These are phyloP conservation scores for Pyrenochaeta sp. DNA, from an alignment of 2,329 filamentous ascomycete genomes.

Conservation along the genomic window DNA sequence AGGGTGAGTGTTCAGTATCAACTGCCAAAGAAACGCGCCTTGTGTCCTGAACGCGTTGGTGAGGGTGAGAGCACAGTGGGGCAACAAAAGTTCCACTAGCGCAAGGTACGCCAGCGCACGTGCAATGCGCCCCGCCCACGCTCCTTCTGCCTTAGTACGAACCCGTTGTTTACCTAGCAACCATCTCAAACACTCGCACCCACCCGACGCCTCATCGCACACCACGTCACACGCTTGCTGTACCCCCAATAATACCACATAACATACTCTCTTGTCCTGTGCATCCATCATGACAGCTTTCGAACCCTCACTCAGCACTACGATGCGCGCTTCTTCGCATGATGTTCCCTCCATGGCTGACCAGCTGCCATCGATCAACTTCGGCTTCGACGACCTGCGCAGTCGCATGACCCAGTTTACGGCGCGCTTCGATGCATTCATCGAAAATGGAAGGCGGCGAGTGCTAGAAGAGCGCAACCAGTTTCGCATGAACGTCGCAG, in stretches of 20 bases:
- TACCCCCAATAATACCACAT: neutral
- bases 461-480: constrained; percentile 94
- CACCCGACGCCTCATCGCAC: constrained; percentile 14
- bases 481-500: constrained; percentile 88
- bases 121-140: constrained; percentile 20
- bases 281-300: constrained; percentile 66
- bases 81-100: constrained; percentile 33
- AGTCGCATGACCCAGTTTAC: constrained; percentile 96
- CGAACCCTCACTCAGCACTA: constrained; percentile 73
- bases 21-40: constrained; percentile 2
- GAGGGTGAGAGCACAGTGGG: constrained; percentile 11
- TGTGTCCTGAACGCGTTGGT: constrained; percentile 9
- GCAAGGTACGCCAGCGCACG: constrained; percentile 38
- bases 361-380: constrained; percentile 87
- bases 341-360: constrained; percentile 74
- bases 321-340: constrained; percentile 66
- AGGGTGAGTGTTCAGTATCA: neutral
- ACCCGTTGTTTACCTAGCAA: constrained; percentile 43
- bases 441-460: constrained; percentile 87
- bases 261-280: neutral
- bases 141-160: constrained; percentile 17
- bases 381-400: constrained; percentile 94
- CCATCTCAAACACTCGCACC: constrained; percentile 24
- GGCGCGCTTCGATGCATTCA: constrained; percentile 88
- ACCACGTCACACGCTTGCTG: constrained; percentile 29